phyloP scores from a whole-genome alignment of 2,329 filamentous ascomycete genomes.

The Microcera coccophila region DNA sequence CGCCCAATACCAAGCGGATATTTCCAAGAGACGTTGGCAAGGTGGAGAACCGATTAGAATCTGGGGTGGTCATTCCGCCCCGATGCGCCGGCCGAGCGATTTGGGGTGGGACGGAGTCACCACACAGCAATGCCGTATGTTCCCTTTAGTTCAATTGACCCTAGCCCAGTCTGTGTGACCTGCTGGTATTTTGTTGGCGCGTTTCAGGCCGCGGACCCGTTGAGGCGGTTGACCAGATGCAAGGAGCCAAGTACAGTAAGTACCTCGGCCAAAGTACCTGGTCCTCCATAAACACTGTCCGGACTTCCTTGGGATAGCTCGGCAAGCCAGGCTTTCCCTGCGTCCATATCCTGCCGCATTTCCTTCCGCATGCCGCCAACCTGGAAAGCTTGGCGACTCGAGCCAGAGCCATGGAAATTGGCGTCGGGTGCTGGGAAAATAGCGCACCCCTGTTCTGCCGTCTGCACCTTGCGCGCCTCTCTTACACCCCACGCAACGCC shows the following conservation, averaged over 20 bases:
- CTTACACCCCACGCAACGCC: background rate
- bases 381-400: background rate
- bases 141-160: background rate
- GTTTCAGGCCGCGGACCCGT: background rate
- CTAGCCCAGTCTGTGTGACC: background rate
- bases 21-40: constrained; percentile 2
- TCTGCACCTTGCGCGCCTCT: background rate
- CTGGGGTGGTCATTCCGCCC: constrained; percentile 15
- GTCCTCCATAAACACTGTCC: no score
- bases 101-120: constrained; percentile 9
- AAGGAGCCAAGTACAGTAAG: background rate
- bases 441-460: constrained; percentile 9
- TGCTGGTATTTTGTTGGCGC: background rate
- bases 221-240: background rate
- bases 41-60: constrained; percentile 23
- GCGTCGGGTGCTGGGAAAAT: constrained; percentile 14
- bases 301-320: no score
- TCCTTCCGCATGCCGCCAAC: background rate
- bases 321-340: background rate
- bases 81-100: constrained; percentile 15
- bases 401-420: background rate
- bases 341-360: background rate
- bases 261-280: no score
- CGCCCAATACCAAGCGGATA: background rate
- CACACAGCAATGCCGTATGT: constrained; percentile 11